phyloP scores from a whole-genome alignment of 805 yeast species.

The Yamadazyma akitaensis region DNA sequence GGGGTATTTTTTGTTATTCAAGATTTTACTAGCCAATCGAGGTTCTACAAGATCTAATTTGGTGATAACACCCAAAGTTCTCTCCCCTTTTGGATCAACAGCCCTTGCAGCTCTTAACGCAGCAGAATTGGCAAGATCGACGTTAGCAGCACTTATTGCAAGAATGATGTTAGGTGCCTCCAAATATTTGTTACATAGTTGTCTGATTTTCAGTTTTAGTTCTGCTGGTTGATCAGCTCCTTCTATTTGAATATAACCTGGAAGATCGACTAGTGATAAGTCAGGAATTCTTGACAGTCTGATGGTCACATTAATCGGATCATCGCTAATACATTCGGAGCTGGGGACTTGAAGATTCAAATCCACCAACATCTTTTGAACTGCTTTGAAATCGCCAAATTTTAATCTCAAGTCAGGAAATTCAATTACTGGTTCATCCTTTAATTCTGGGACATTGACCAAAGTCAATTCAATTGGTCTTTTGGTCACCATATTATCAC shows the following conservation, averaged over 20 bases:
- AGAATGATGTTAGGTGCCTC: slow-evolving; percentile 90
- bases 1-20: slow-evolving; percentile 82
- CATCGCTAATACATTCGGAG: slow-evolving; percentile 81
- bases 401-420: slow-evolving; percentile 87
- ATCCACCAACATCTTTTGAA: slow-evolving; percentile 82
- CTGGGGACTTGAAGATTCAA: slow-evolving; percentile 90
- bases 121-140: slow-evolving; percentile 92
- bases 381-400: slow-evolving; percentile 82
- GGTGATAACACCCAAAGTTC: slow-evolving; percentile 96
- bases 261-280: slow-evolving; percentile 88
- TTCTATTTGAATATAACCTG: slow-evolving; percentile 96
- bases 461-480: slow-evolving; percentile 94
- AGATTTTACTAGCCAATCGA: slow-evolving; percentile 59
- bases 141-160: slow-evolving; percentile 97
- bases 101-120: slow-evolving; percentile 86
- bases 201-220: slow-evolving; percentile 73
- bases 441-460: slow-evolving; percentile 76
- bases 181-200: slow-evolving; percentile 78
- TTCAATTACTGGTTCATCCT: slow-evolving; percentile 71
- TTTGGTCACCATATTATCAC: slow-evolving; percentile 96
- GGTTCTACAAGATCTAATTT: slow-evolving; percentile 89
- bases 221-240: slow-evolving; percentile 94
- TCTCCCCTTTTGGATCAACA: slow-evolving; percentile 91
- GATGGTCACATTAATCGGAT: slow-evolving; percentile 89
- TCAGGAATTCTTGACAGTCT: slow-evolving; percentile 89